Conservation (phyloP, 164 flowering plant species). For the Liriodendron chinense region DNA sequence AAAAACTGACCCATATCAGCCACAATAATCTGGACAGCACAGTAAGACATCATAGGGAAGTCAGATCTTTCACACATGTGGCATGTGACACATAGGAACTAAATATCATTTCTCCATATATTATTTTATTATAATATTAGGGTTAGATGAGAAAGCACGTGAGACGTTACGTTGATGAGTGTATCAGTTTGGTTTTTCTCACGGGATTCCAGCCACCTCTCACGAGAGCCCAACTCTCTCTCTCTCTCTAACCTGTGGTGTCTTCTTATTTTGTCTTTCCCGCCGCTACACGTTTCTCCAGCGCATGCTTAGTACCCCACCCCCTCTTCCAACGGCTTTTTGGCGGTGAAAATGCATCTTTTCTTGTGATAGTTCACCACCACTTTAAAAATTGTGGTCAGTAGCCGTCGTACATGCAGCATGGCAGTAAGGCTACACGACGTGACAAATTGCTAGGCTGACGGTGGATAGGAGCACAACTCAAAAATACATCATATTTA, state of each 20-base stretch:
- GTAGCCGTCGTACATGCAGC: no score
- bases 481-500: no score
- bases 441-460: no score
- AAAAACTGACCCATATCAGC: no score
- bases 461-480: no score
- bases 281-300: conserved; percentile 1
- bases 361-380: background rate
- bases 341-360: background rate
- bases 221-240: background rate
- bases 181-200: conserved; percentile 1
- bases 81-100: no score
- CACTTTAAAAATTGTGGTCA: background rate
- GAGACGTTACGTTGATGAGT: conserved; percentile 3
- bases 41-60: no score
- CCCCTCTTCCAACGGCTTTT: background rate
- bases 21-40: no score
- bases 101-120: background rate
- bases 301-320: background rate
- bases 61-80: no score
- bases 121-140: background rate
- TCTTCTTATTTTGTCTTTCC: background rate
- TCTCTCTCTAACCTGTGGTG: background rate
- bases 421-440: no score
- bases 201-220: conserved; percentile 6
- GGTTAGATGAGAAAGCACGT: background rate